Evolutionary conservation across 2,329 filamentous ascomycete genomes (phyloP).

Genomic region (Ophiostoma australiae): DNA sequence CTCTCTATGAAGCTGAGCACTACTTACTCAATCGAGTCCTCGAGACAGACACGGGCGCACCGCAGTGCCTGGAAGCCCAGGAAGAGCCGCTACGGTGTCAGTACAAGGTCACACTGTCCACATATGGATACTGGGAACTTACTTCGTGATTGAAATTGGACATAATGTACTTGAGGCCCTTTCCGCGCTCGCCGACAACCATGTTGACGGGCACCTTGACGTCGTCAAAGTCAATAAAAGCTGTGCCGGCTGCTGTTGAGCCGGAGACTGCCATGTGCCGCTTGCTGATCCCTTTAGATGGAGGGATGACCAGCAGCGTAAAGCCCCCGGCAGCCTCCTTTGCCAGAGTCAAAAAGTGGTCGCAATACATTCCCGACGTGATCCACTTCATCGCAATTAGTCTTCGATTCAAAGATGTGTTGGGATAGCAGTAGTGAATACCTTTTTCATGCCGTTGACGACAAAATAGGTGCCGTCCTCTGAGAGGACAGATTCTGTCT

Average conservation of each 20-base stretch:
- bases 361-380: slow-evolving; percentile 3
- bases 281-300: background rate
- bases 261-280: slow-evolving; percentile 5
- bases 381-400: background rate
- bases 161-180: slow-evolving; percentile 1
- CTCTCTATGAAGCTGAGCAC: background rate
- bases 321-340: background rate
- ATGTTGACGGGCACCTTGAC: slow-evolving; percentile 15
- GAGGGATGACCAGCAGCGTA: background rate
- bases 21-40: background rate
- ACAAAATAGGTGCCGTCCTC: slow-evolving; percentile 2
- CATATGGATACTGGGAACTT: background rate
- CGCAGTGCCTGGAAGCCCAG: background rate
- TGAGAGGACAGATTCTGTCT: background rate
- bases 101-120: background rate
- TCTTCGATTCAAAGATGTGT: background rate
- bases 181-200: slow-evolving; percentile 10
- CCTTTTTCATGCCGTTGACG: slow-evolving; percentile 7
- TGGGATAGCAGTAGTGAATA: background rate
- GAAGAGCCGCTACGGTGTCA: background rate
- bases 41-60: background rate
- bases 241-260: background rate
- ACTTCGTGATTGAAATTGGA: background rate
- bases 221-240: slow-evolving; percentile 8
- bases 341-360: background rate